Conservation (phyloP, 352 stramenopile species). For the Globisporangium orthogonon region DNA sequence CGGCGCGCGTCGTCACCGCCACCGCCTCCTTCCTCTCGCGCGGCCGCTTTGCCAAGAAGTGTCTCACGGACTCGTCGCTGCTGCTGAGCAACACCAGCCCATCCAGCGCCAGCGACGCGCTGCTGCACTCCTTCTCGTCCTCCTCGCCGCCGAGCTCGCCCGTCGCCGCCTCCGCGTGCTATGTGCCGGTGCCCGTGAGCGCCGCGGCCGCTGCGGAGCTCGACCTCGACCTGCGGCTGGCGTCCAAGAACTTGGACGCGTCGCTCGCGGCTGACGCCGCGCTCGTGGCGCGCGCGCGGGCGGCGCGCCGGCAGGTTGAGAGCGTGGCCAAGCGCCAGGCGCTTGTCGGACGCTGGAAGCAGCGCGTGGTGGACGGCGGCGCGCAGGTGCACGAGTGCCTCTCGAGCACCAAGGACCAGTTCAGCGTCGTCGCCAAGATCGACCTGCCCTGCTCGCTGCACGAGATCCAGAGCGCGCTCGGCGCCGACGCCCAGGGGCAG, state of each 20-base stretch:
- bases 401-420: constrained; percentile 37
- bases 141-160: neutral
- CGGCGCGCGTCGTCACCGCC: neutral
- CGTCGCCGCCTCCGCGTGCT: constrained; percentile 3
- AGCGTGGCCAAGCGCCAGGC: constrained; percentile 31
- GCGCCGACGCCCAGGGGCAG: constrained; percentile 25
- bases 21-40: constrained; percentile 9
- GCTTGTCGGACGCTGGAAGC: constrained; percentile 44
- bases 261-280: constrained; percentile 23
- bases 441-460: constrained; percentile 47
- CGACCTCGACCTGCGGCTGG: constrained; percentile 22
- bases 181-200: constrained; percentile 5
- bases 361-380: constrained; percentile 10
- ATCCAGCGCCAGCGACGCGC: neutral
- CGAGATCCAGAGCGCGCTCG: constrained; percentile 53
- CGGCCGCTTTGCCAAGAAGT: constrained; percentile 7
- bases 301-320: constrained; percentile 40
- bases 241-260: constrained; percentile 28
- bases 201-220: constrained; percentile 12
- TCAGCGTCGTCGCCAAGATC: constrained; percentile 53
- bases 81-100: constrained; percentile 4
- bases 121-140: neutral
- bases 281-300: constrained; percentile 23
- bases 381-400: constrained; percentile 43
- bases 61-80: constrained; percentile 7